Conservation (phyloP, 495 filamentous ascomycete genomes). For the Penicillium soppii region DNA sequence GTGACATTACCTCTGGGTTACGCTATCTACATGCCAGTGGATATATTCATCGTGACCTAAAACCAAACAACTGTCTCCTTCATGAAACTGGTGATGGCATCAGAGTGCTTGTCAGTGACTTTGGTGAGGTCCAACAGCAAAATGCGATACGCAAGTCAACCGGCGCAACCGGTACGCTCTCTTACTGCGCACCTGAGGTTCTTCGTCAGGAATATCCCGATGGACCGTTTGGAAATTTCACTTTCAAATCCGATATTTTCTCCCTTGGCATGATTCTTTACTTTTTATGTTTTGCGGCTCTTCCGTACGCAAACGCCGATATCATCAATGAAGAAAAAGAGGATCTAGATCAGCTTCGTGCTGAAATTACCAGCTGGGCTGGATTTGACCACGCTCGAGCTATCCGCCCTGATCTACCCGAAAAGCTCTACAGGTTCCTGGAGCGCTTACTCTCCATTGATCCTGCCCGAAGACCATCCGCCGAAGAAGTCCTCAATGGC, state of each 20-base stretch:
- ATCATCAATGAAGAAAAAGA: conserved; percentile 83
- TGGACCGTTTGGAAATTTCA: conserved; percentile 86
- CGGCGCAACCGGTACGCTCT: conserved; percentile 92
- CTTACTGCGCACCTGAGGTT: conserved; percentile 96
- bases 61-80: conserved; percentile 93
- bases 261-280: conserved; percentile 97
- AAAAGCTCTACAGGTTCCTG: conserved; percentile 81
- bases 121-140: conserved; percentile 89
- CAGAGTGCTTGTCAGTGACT: conserved; percentile 89
- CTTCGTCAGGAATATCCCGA: conserved; percentile 62
- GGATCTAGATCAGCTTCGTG: conserved; percentile 83
- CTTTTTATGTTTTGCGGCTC: conserved; percentile 89
- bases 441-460: conserved; percentile 77
- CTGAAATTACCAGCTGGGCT: conserved; percentile 82
- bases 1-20: conserved; percentile 88
- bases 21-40: conserved; percentile 89
- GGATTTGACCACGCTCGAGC: conserved; percentile 77
- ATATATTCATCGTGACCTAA: conserved; percentile 95
- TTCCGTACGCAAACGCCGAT: conserved; percentile 85
- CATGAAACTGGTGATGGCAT: conserved; percentile 68
- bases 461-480: conserved; percentile 74
- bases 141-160: conserved; percentile 79
- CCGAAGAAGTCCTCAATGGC: conserved; percentile 80
- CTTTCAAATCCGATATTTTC: conserved; percentile 94
- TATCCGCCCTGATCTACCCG: conserved; percentile 77